Evolutionary conservation across 371 early-diverging fungal genomes (phyloP), one percentile per base, ranked within the genome.

Genomic region (Gilbertella persicaria): DNA sequence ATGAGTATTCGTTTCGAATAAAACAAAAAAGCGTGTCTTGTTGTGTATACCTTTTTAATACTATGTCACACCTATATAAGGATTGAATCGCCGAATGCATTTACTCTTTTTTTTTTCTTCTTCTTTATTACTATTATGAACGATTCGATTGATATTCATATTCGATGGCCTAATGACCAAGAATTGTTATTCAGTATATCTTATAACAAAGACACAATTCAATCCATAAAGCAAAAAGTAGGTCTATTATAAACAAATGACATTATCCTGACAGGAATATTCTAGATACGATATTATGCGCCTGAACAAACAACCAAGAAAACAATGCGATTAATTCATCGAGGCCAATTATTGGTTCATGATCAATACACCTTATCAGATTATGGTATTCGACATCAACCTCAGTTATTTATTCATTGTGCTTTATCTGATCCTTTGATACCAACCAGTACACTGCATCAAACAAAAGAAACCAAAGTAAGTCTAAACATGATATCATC

Each of bases 211-310:
- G 58, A 58, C 19, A 58, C 37, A 4, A 46, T 52, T 10, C 16
- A 40, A 6, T 30, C 14, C 10, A 58, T 58, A 13, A 52, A 58
- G n/a, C 52, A 58, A 38, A 30, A 35, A 7, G 58, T 58, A 52
- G 5, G 26, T 14, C 2, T 40, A 24, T 41, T n/a, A n/a, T n/a
- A n/a, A n/a, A n/a, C n/a, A n/a, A n/a, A n/a, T n/a, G 9, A 3
- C 36, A 9, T 17, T 2, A 13, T 20, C n/a, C n/a, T n/a, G n/a
- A n/a, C n/a, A n/a, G n/a, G n/a, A n/a, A n/a, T n/a, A n/a, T n/a
- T n/a, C n/a, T 41, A 58, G 58, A 58, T 58, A n/a, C 58, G 52
- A 23, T 38, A 30, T 26, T 35, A 33, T 41, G 58, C 58, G 25
- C 19, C 38, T 16, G 37, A 41, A 16, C 53, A 52, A 20, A 58